Evolutionary conservation across 169 alveolate species (phyloP).

Genomic region (Besnoitia besnoiti): DNA sequence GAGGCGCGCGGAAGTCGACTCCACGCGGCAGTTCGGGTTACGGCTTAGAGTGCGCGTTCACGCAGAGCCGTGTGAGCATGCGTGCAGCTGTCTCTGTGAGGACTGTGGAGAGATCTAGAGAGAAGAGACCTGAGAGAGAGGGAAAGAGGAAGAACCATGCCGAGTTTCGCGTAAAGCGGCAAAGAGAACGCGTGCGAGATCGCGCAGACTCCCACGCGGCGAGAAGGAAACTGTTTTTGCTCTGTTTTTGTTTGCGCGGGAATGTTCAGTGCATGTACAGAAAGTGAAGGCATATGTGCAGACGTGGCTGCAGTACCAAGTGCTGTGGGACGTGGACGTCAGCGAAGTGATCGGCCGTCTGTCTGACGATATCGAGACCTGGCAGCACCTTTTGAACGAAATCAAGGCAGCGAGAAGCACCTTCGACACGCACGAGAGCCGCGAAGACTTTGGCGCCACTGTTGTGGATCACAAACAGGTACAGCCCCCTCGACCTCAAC

Average conservation of each 20-base stretch:
- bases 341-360: slow-evolving; percentile 85
- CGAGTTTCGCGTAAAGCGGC: not conserved
- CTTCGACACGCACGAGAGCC: slow-evolving; percentile 92
- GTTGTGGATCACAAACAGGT: slow-evolving; percentile 91
- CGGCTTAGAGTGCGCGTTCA: too few species aligned
- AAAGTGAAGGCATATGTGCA: slow-evolving; percentile 86
- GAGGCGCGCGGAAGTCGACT: too few species aligned
- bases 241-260: not conserved
- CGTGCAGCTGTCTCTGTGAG: too few species aligned
- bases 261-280: slow-evolving; percentile 12
- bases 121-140: not conserved
- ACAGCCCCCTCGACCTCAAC: slow-evolving; percentile 58
- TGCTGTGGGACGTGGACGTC: slow-evolving; percentile 95
- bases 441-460: slow-evolving; percentile 93
- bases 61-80: too few species aligned
- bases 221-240: too few species aligned
- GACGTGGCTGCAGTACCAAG: slow-evolving; percentile 95
- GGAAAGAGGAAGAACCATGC: not conserved
- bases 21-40: too few species aligned
- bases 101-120: not conserved
- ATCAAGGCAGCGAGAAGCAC: slow-evolving; percentile 90
- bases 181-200: too few species aligned
- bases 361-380: slow-evolving; percentile 91
- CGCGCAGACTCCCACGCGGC: too few species aligned
- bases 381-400: slow-evolving; percentile 95